Base-by-base conservation (phyloP, 805 yeast genomes). In the Candida nitratophila region DNA sequence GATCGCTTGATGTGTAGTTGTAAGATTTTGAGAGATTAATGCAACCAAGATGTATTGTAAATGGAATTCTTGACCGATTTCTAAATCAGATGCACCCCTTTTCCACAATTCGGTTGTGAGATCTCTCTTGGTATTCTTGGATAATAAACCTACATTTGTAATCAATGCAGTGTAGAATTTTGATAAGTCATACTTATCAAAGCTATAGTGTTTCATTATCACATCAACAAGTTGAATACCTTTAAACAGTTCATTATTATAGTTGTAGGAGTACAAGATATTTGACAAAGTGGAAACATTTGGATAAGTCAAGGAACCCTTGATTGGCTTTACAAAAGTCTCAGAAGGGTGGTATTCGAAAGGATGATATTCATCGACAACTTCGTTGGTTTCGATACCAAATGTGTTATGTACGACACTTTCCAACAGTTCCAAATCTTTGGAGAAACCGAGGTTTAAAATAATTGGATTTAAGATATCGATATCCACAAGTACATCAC, bases 211-310 rank as follows among this genome's bases (percentile, higher is more conserved):
- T 24, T 44, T 43, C 5, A 61, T 47, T 19, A 64, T 45, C 11
- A 46, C 39, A 36, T 54, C 51, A 42, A 61, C 50, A 14, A 56
- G 41, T 21, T 49, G 24, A 4, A 66, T 38, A n/a, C 64, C 67
- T 34, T 55, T 50, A 15, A 51, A 27, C 10, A 63, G 44, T 16
- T 60, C 53, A 27, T 54, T 52, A 42, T 63, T 63, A 45, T 54
- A 55, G 7, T 59, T 44, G 45, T 59, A 64, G 0, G 67, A 53
- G 14, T 55, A 47, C 1, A 65, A 34, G 3, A 66, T 53, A 9
- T 62, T 55, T 12, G 50, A 49, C 22, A 66, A 49, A 3, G 51
- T 45, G 10, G 44, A 37, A 22, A 44, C 45, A 41, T 55, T 44
- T 6, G 71, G 71, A 46, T 54, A 56, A 29, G 8, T 14, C 12